Evolutionary conservation across 768 basidiomycete genomes (phyloP), one percentile per base, ranked within the genome.

Genomic region (Kwoniella mangroviensis): DNA sequence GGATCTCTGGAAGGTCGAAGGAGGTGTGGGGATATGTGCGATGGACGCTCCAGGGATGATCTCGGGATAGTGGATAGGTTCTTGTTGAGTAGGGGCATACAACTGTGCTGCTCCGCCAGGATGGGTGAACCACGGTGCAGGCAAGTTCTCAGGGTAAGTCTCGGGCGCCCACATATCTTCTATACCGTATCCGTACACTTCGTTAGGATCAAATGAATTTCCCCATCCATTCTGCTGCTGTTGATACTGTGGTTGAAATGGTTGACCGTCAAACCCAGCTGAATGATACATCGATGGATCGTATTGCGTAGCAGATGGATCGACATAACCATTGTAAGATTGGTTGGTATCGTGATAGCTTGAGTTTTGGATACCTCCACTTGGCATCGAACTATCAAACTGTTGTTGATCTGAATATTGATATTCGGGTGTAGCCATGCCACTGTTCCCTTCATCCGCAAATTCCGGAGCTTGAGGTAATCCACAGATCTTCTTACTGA

Each of bases 401-500:
- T 28, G 9, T 55, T 28, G 21, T 45, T 43, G 53, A 13, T 54
- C 5, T 17, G 15, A 12, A 24, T 54, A 54, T n/a, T 60, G 58
- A 60, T 60, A 60, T 15, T 60, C 58, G 5, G 58, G 58, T 11
- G 52, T 66, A 7, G 15, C 65, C 13, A 53, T 65, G 1, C 19
- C 51, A 21, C 22, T 22, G 4, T 59, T 52, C 10, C 15, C 15
- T 12, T 54, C 52, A 21, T 52, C 51, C 6, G 34, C 11, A n/a
- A 67, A 67, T 28, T 70, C 66, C 6, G 71, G 76, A 28, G 73
- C 70, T 69, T 80, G 79, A 2, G 82, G 82, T 12, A 83, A 55
- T 26, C 82, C 82, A 63, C 82, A 83, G 51, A 83, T 81, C 60
- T 68, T 74, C 65, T 78, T 78, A 55, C 78, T 79, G 77, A 83